Evolutionary conservation across 306 rosid genomes (phyloP), one percentile per base, ranked within the genome.

Genomic region (Dryas alaskensis): DNA sequence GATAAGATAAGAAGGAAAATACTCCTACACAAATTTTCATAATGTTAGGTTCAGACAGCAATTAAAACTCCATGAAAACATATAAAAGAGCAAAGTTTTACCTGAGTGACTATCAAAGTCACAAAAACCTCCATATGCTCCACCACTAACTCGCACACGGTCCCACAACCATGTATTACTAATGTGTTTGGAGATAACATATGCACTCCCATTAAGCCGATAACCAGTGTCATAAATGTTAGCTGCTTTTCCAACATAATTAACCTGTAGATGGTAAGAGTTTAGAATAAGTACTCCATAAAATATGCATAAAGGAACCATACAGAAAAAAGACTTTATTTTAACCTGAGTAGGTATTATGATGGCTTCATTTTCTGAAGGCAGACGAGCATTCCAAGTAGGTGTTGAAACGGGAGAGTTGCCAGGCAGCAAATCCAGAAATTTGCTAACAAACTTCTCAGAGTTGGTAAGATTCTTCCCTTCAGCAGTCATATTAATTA

Each of bases 111-210:
- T 81, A 87, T 94, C 99, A 69, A 94, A 94, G 80, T 94, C 95
- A 69, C 97, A 92, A 80, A 94, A 94, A 46, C 99, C 98, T 76
- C 99, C 99, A 66, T 94, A 94, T 67, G 99, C 99, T 66, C 99
- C 99, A 53, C 99, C 99, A 65, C 98, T 92, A 62, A 94, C 99
- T 73, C 99, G 85, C 45, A 94, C 96, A 67, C 96, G 99, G 71
- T 94, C 99, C 99, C 99, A 92, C 81, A 94, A 80, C 99, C 99
- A 92, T 48, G 99, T 87, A 82, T 92, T 92, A 79, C 97, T 81
- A 54, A 94, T 90, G 88, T 86, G 71, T 81, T 94, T 94, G 27
- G 96, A 87, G 81, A 94, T 88, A 71, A 94, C 99, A 87, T 94
- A 85, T 6, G 97, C 95, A 81, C 98, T 94, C 65, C 99, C 97